These are phyloP conservation scores for Volvariella surrecta DNA, from an alignment of 1,284 basidiomycete genomes.

Conservation along the genomic window DNA sequence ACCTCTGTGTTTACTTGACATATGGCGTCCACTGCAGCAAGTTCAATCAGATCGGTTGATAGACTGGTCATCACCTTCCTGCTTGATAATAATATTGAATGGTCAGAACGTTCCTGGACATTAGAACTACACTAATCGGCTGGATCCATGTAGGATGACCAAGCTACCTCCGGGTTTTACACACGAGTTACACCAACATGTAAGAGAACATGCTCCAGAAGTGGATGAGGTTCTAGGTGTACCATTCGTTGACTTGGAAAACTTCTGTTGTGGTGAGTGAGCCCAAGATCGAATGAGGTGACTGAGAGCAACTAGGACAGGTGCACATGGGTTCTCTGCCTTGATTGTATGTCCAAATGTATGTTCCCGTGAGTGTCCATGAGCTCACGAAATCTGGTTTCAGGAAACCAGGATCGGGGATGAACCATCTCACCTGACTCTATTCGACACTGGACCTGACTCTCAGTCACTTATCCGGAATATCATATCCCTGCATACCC, in stretches of 20 bases:
- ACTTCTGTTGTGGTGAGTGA: slow-evolving; percentile 64
- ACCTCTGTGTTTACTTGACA: too few relatives aligned
- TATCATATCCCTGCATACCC: slow-evolving; percentile 48
- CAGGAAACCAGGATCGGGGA: slow-evolving; percentile 49
- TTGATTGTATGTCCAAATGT: slow-evolving; percentile 54
- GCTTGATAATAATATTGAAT: slow-evolving; percentile 75
- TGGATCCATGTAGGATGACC: slow-evolving; percentile 49
- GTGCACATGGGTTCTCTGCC: slow-evolving; percentile 76
- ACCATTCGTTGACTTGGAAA: slow-evolving; percentile 63
- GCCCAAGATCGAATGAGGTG: background rate
- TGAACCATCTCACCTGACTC: slow-evolving; percentile 38
- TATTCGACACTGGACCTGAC: slow-evolving; percentile 82
- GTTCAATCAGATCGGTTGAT: slow-evolving; percentile 29
- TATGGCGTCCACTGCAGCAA: slow-evolving; percentile 7
- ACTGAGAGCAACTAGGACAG: slow-evolving; percentile 24
- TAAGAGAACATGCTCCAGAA: slow-evolving; percentile 36
- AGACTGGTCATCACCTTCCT: slow-evolving; percentile 55
- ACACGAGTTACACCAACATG: slow-evolving; percentile 60
- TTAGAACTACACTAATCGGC: slow-evolving; percentile 2
- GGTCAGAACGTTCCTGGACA: slow-evolving; percentile 28
- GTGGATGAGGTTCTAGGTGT: slow-evolving; percentile 50
- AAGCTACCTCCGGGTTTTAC: slow-evolving; percentile 71
- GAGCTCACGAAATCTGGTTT: slow-evolving; percentile 1
- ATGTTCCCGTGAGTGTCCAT: background rate
- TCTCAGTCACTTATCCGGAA: slow-evolving; percentile 65